Evolutionary conservation across 306 rosid genomes (phyloP).

Genomic region (Pachyrhizus erosus): DNA sequence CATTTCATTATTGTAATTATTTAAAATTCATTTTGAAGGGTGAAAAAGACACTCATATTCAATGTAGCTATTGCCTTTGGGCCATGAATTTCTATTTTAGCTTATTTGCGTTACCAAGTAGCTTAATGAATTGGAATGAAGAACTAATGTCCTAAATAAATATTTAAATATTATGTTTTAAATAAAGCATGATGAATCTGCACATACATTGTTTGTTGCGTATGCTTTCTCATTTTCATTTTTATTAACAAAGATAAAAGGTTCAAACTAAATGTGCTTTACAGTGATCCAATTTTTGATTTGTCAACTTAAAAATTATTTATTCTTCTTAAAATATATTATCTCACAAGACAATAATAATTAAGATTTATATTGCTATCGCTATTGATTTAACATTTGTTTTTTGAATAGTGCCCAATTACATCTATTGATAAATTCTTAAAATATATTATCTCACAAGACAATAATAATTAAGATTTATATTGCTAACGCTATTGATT

Average conservation of each 20-base stretch:
- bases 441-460: too few relatives aligned
- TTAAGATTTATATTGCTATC: neutral
- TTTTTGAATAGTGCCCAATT: neutral
- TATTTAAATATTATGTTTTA: neutral
- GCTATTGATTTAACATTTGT: slow-evolving; percentile 3
- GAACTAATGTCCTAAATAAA: slow-evolving; percentile 6
- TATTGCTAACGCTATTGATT: slow-evolving; percentile 7
- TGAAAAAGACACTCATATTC: neutral
- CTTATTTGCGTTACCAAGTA: neutral
- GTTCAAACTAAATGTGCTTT: neutral
- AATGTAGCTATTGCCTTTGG: slow-evolving; percentile 15
- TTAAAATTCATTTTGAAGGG: neutral
- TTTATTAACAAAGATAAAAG: slow-evolving; percentile 13
- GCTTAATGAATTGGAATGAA: slow-evolving; percentile 2
- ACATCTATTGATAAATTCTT: neutral
- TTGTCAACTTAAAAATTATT: neutral
- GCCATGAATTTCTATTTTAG: slow-evolving; percentile 14
- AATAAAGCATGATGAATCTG: neutral
- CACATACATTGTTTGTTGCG: neutral
- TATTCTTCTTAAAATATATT: neutral
- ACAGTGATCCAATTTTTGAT: slow-evolving; percentile 17
- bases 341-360: too few relatives aligned
- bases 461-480: neutral
- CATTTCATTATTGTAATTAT: neutral
- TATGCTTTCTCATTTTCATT: slow-evolving; percentile 12